Conservation (phyloP, 345 rosid genomes). For the Euphorbia pulcherrima region DNA sequence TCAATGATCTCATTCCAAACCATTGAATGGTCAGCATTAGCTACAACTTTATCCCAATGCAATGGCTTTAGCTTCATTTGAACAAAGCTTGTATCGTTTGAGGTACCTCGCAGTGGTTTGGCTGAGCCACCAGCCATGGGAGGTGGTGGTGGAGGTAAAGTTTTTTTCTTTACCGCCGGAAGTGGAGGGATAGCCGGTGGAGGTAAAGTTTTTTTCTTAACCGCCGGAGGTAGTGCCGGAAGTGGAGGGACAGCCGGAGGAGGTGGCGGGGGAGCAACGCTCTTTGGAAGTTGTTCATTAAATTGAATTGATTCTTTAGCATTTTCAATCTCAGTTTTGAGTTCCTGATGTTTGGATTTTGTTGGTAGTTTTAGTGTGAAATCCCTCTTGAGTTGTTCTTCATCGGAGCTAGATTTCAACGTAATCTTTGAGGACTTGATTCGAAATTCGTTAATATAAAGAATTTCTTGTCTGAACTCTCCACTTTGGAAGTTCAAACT, state of each 20-base stretch:
- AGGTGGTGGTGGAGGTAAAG: conserved; percentile 22
- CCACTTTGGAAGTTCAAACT: conserved; percentile 35
- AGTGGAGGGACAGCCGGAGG: conserved; percentile 9
- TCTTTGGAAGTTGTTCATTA: not conserved
- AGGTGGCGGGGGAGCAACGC: conserved; percentile 13
- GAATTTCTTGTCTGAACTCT: conserved; percentile 41
- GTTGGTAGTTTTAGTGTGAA: conserved; percentile 3
- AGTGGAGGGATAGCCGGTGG: conserved; percentile 13
- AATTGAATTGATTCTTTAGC: conserved; percentile 1
- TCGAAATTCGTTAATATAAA: conserved; percentile 36
- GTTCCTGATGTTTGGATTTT: conserved; percentile 10
- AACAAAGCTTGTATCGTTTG: conserved; percentile 25
- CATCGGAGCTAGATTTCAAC: conserved; percentile 42
- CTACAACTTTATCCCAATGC: conserved; percentile 61
- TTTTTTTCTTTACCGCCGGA: conserved; percentile 1
- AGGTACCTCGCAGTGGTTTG: conserved; percentile 32
- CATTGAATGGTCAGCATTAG: conserved; percentile 54
- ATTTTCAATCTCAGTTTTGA: not conserved
- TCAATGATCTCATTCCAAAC: conserved; percentile 64
- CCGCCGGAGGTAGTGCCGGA: conserved; percentile 9
- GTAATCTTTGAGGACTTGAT: conserved; percentile 30
- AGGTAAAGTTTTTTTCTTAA: conserved; percentile 10
- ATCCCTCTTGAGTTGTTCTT: conserved; percentile 29
- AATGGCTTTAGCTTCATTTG: conserved; percentile 48
- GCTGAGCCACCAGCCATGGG: conserved; percentile 14